phyloP scores from a whole-genome alignment of 805 yeast genomes.

The Starmerella sp. region DNA sequence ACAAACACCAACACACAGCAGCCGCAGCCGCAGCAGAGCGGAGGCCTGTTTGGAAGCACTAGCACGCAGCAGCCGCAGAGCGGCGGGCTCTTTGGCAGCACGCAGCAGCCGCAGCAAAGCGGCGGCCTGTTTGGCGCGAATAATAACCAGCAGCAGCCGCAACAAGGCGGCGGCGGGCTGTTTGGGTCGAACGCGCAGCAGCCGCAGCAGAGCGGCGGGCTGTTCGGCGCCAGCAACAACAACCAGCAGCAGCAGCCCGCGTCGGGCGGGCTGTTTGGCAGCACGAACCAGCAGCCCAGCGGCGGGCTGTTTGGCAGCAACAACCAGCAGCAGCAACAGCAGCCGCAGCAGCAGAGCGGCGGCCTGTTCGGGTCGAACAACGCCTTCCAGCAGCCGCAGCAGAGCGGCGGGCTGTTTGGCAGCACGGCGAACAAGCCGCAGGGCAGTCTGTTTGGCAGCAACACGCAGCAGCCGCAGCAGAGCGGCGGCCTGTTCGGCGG shows the following conservation, averaged over 20 bases:
- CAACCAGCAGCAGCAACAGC: not conserved
- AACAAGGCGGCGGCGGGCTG: not conserved
- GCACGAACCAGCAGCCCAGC: not conserved
- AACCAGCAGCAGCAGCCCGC: not conserved
- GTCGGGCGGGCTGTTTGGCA: not conserved
- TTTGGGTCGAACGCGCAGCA: not conserved
- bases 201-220: not conserved
- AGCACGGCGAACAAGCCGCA: not conserved
- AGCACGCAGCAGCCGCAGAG: not conserved
- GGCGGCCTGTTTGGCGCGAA: slow-evolving; percentile 11
- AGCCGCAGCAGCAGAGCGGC: not conserved
- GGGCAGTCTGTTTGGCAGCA: not conserved
- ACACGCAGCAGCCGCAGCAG: not conserved
- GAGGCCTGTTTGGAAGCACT: not conserved
- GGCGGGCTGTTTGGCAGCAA: not conserved
- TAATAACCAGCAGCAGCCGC: not conserved
- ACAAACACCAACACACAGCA: not conserved
- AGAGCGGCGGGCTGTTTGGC: not conserved
- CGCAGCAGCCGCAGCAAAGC: not conserved
- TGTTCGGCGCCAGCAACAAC: not conserved
- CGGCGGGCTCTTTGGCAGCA: slow-evolving; percentile 9
- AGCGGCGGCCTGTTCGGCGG: not conserved
- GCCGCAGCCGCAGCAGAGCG: not conserved
- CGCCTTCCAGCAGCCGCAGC: not conserved
- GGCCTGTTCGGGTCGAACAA: slow-evolving; percentile 5